Conservation (phyloP, 352 stramenopile species). For the Phytophthora pisi region DNA sequence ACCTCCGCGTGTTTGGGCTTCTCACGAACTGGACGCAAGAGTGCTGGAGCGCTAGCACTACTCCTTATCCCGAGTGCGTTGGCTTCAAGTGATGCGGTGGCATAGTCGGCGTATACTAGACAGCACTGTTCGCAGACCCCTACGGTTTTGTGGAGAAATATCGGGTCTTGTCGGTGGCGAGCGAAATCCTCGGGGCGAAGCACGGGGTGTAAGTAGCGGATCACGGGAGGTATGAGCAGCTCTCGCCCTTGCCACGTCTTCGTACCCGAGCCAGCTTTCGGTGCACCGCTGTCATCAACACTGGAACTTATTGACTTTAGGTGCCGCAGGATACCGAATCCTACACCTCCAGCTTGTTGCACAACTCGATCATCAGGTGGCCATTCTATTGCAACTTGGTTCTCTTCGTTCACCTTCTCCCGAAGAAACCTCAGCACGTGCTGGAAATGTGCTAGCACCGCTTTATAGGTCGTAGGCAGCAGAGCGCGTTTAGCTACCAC, state of each 20-base stretch:
- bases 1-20: conserved; percentile 49
- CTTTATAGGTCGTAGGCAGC: conserved; percentile 93
- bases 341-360: conserved; percentile 89
- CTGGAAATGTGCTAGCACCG: conserved; percentile 94
- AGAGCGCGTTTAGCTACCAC: conserved; percentile 72
- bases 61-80: conserved; percentile 58
- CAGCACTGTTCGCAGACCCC: conserved; percentile 93
- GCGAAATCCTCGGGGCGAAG: conserved; percentile 86
- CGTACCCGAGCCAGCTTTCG: conserved; percentile 8
- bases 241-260: conserved; percentile 45
- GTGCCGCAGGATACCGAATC: conserved; percentile 86
- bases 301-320: conserved; percentile 22
- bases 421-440: conserved; percentile 81
- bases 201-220: conserved; percentile 90
- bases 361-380: conserved; percentile 90
- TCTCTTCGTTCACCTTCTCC: conserved; percentile 45
- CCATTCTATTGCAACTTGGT: conserved; percentile 81
- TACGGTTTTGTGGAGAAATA: conserved; percentile 95
- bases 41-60: conserved; percentile 57
- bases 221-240: conserved; percentile 91
- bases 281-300: conserved; percentile 11
- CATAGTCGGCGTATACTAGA: conserved; percentile 93
- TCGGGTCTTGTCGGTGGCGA: conserved; percentile 90
- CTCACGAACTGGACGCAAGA: conserved; percentile 66
- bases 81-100: conserved; percentile 69